Conservation (phyloP, 495 filamentous ascomycete genomes). For the Clohesyomyces aquaticus region DNA sequence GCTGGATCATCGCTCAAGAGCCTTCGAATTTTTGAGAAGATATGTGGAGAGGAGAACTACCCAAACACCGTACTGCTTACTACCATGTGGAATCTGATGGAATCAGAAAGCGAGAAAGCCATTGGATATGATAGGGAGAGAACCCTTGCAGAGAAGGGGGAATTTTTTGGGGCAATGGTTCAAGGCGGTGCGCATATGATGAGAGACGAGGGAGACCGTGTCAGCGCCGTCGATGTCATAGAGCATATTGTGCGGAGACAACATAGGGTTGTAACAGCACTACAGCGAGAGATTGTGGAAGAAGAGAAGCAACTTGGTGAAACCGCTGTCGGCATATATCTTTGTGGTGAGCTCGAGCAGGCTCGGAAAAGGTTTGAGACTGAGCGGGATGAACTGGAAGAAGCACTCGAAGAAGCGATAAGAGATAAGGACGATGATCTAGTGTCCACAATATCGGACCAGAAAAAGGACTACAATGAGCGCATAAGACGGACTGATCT, state of each 20-base stretch:
- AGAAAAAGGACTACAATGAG: constrained; percentile 10
- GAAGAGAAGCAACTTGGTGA: constrained; percentile 37
- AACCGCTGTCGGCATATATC: constrained; percentile 36
- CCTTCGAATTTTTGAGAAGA: constrained; percentile 46
- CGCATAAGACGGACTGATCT: not conserved
- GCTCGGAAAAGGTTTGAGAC: constrained; percentile 3
- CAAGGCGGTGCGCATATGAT: constrained; percentile 7
- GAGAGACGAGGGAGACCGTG: not conserved
- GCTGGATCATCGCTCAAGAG: constrained; percentile 39
- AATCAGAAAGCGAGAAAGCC: constrained; percentile 11
- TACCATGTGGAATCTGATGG: constrained; percentile 48
- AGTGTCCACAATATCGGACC: constrained; percentile 19
- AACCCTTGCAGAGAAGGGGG: constrained; percentile 37
- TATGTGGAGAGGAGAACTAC: constrained; percentile 45
- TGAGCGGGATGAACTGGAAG: constrained; percentile 3
- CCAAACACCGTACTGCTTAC: constrained; percentile 48
- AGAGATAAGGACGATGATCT: constrained; percentile 21
- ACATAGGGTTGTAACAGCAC: constrained; percentile 32
- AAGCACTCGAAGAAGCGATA: constrained; percentile 17
- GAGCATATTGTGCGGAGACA: constrained; percentile 6
- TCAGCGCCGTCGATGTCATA: constrained; percentile 10
- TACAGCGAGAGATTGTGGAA: constrained; percentile 44
- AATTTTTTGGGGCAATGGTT: constrained; percentile 44
- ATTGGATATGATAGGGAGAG: constrained; percentile 33
- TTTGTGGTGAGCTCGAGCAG: not conserved